Conservation (phyloP, 345 rosid genomes). For the Dimocarpus longan region DNA sequence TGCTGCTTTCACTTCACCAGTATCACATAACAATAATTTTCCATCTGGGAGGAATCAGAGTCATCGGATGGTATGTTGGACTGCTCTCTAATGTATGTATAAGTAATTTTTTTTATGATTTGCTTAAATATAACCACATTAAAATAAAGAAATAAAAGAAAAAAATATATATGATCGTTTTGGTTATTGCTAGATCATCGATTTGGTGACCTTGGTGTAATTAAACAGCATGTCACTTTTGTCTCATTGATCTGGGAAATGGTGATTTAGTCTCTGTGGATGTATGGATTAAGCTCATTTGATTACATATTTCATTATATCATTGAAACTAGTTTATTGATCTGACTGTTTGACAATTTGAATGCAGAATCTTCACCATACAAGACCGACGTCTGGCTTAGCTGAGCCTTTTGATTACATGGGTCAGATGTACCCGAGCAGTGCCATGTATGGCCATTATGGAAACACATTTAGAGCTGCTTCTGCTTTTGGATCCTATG, state of each 20-base stretch:
- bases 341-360: constrained; percentile 2
- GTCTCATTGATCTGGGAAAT: neutral
- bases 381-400: constrained; percentile 42
- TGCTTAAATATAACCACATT: neutral
- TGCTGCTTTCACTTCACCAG: constrained; percentile 31
- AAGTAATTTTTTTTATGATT: neutral
- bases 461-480: constrained; percentile 48
- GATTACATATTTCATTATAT: neutral
- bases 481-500: constrained; percentile 55
- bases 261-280: neutral
- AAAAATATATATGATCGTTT: neutral
- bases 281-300: neutral
- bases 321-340: neutral
- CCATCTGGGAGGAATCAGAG: constrained; percentile 55
- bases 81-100: neutral
- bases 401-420: constrained; percentile 49
- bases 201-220: neutral
- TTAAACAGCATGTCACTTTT: neutral
- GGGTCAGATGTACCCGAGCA: constrained; percentile 54
- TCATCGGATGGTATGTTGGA: constrained; percentile 42
- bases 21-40: constrained; percentile 28
- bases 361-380: constrained; percentile 41
- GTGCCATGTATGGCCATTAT: constrained; percentile 54
- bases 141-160: neutral
- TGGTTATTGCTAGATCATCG: constrained; percentile 12